A percentile compares a stretch with the other conserved stretches of the same genome.
Conservation (phyloP, 225 moss, liverwort and hornwort genomes). For the Anthoceros angustus region DNA sequence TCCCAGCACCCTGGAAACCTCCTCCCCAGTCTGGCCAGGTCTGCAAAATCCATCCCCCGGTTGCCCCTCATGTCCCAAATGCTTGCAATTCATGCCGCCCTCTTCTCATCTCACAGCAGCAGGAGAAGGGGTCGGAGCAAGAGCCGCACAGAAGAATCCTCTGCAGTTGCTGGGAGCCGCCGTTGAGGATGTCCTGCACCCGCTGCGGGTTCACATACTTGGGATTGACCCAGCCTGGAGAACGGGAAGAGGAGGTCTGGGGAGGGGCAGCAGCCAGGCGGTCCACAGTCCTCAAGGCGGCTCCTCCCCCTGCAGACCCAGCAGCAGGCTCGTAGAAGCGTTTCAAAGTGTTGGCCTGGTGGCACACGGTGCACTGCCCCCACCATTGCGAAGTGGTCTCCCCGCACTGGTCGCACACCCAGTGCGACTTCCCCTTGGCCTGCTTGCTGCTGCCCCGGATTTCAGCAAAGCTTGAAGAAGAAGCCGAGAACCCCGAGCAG, state of each 20-base stretch:
- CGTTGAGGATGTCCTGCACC: conserved; percentile 54
- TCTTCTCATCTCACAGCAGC: background rate
- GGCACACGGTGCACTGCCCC: conserved; percentile 74
- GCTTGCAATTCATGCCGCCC: background rate
- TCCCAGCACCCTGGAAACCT: conserved; percentile 80
- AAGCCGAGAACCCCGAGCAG: background rate
- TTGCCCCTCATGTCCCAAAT: background rate
- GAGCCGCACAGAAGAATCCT: conserved; percentile 55
- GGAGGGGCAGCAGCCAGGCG: conserved; percentile 28
- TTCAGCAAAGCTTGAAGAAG: background rate
- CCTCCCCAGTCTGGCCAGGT: conserved; percentile 63
- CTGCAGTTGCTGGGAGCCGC: conserved; percentile 65
- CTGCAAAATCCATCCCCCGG: conserved; percentile 21
- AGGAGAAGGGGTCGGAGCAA: background rate
- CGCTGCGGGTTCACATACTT: conserved; percentile 52
- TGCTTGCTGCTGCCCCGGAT: conserved; percentile 33
- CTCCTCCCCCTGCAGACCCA: conserved; percentile 48
- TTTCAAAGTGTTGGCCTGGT: conserved; percentile 75
- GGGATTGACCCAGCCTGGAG: conserved; percentile 56
- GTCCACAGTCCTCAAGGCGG: conserved; percentile 90
- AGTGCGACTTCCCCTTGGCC: conserved; percentile 57
- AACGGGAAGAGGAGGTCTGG: conserved; percentile 11
- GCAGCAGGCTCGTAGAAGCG: conserved; percentile 57
- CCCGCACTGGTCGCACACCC: conserved; percentile 89
- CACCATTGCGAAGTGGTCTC: conserved; percentile 92